Percentiles rank a stretch among this genome's conserved stretches.
Conservation (phyloP, 192 early-diverging fungal species). For the Linderina pennispora region DNA sequence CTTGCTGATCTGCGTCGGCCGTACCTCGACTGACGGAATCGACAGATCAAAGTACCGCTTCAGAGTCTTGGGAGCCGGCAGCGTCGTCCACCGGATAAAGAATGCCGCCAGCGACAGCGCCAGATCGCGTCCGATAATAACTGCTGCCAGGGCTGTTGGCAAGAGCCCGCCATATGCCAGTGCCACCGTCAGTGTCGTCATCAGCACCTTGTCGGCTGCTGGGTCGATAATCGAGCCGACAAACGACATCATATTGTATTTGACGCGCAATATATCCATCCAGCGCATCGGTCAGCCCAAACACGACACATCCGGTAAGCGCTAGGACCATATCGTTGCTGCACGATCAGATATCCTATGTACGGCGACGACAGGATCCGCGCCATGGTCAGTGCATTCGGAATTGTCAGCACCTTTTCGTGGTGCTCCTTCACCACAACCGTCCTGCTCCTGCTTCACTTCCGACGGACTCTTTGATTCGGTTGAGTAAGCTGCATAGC, state of each 20-base stretch:
- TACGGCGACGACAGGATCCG: constrained; percentile 76
- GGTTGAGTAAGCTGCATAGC: too few relatives aligned
- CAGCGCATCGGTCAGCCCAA: constrained; percentile 80
- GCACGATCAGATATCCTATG: constrained; percentile 84
- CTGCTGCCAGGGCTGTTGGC: constrained; percentile 63
- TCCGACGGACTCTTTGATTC: too few relatives aligned
- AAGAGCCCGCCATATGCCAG: constrained; percentile 64
- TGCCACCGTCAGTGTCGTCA: constrained; percentile 83
- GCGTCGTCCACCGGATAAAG: constrained; percentile 79
- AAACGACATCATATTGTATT: constrained; percentile 79
- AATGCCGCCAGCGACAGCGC: constrained; percentile 72
- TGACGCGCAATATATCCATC: constrained; percentile 88
- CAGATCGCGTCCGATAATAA: constrained; percentile 85
- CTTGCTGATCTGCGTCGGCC: constrained; percentile 84
- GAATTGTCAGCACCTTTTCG: constrained; percentile 88
- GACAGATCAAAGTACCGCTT: constrained; percentile 83
- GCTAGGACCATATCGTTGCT: constrained; percentile 65
- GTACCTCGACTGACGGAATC: constrained; percentile 85
- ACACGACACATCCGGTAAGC: constrained; percentile 68
- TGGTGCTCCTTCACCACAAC: constrained; percentile 6
- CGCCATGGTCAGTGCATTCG: constrained; percentile 80
- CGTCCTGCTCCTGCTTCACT: background rate
- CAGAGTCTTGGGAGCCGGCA: constrained; percentile 83
- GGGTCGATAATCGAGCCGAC: constrained; percentile 90
- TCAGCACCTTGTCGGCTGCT: constrained; percentile 86